phyloP scores from a whole-genome alignment of 495 filamentous ascomycete genomes.

The Letharia columbiana region DNA sequence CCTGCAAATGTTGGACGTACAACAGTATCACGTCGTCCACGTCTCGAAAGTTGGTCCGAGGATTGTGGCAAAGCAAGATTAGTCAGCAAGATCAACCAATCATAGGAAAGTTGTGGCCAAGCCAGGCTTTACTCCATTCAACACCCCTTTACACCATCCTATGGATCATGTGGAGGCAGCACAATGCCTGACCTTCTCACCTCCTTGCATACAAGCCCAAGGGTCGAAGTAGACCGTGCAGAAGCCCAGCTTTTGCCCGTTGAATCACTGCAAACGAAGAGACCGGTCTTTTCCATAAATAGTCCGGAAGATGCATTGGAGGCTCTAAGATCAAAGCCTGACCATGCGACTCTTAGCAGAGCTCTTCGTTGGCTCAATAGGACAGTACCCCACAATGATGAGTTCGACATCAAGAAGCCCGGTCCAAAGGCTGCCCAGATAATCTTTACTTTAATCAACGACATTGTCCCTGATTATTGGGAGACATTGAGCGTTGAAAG shows the following conservation, averaged over 20 bases:
- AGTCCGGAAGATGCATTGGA: constrained; percentile 51
- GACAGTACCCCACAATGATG: constrained; percentile 26
- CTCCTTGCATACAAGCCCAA: constrained; percentile 35
- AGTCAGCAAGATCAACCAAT: constrained; percentile 11
- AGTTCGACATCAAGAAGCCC: constrained; percentile 55
- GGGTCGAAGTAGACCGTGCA: not conserved
- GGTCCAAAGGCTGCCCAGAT: constrained; percentile 60
- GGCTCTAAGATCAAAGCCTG: constrained; percentile 55
- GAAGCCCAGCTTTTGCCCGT: constrained; percentile 6
- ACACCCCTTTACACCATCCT: not conserved
- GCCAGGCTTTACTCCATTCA: too few relatives aligned
- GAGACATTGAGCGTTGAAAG: constrained; percentile 37
- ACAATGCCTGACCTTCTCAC: constrained; percentile 45
- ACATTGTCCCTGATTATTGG: constrained; percentile 75
- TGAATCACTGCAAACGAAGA: not conserved
- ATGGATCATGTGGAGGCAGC: not conserved
- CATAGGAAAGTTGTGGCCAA: not conserved
- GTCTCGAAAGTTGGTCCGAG: not conserved
- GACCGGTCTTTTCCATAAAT: not conserved
- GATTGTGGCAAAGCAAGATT: not conserved
- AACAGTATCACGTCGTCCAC: not conserved
- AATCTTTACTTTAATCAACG: constrained; percentile 56
- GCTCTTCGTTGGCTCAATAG: constrained; percentile 47
- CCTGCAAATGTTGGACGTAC: not conserved
- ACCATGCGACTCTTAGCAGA: constrained; percentile 45